Evolutionary conservation across 495 filamentous ascomycete species (phyloP), one percentile per base, ranked within the genome.

Genomic region (Cairneyella variabilis): DNA sequence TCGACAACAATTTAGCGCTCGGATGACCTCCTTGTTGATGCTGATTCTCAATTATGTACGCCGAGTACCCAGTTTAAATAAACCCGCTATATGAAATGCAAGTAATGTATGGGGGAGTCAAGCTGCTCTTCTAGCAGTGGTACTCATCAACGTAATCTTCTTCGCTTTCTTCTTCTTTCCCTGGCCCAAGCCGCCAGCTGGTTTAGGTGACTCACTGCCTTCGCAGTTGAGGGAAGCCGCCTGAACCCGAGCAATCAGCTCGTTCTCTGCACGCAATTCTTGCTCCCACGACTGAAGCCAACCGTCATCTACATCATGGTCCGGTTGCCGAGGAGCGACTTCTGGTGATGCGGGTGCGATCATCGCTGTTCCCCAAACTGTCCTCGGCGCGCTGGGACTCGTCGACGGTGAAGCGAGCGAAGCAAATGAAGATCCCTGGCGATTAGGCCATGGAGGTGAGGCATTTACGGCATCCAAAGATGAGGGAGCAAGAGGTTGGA

Each of bases 61-160:
- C n/a, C n/a, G n/a, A n/a, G n/a, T n/a, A n/a, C n/a, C n/a, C n/a
- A n/a, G n/a, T n/a, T n/a, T n/a, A n/a, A n/a, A n/a, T n/a, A 32
- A 50, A 37, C 30, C 16, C 32, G 34, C 47, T 47, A 18, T 30
- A 34, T 43, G 26, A 8, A 30, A 45, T 57, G 48, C 26, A 47
- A 34, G 38, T 21, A 45, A 45, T 27, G 41, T 23, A 45, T n/a
- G n/a, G 11, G 8, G 3, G 5, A 7, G 1, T 62, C 73, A 88
- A 47, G 85, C 85, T 8, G 80, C 85, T 64, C 85, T 74, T 54
- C 84, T 76, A 36, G 77, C 83, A 65, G 80, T 88, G 28, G 91
- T 96, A 53, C 88, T 91, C 91, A 96, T 96, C 51, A 96, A 65
- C 9, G 89, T 96, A 46, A 96, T 96, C 75, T 95, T 93, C 72